These are phyloP conservation scores for Hymenoscyphus albidus DNA, from an alignment of 2,329 filamentous ascomycete species.

Conservation along the genomic window DNA sequence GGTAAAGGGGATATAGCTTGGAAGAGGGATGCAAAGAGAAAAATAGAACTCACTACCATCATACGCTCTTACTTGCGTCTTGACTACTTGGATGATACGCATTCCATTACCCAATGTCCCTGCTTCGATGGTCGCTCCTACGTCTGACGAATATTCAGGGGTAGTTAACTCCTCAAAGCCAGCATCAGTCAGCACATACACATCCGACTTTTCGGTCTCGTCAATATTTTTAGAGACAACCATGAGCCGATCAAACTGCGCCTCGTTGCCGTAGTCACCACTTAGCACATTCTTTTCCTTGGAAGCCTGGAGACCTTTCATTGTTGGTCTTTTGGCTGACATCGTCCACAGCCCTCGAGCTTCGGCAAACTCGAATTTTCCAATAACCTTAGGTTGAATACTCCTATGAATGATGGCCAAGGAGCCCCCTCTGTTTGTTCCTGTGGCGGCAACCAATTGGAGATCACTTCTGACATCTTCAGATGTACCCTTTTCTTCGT, in stretches of 20 bases:
- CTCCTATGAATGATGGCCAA: slow-evolving; percentile 74
- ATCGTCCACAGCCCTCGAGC: slow-evolving; percentile 80
- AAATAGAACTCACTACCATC: slow-evolving; percentile 66
- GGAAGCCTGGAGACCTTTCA: slow-evolving; percentile 51
- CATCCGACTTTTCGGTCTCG: slow-evolving; percentile 71
- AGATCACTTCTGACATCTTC: slow-evolving; percentile 52
- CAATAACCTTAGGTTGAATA: slow-evolving; percentile 69
- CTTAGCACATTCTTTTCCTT: slow-evolving; percentile 46
- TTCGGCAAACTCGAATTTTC: slow-evolving; percentile 67
- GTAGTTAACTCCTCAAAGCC: slow-evolving; percentile 72
- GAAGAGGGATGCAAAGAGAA: slow-evolving; percentile 19
- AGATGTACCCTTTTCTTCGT: slow-evolving; percentile 43
- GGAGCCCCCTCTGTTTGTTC: slow-evolving; percentile 62
- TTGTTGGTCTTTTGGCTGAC: slow-evolving; percentile 61
- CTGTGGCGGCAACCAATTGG: slow-evolving; percentile 58
- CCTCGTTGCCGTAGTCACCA: slow-evolving; percentile 52
- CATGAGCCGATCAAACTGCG: slow-evolving; percentile 73
- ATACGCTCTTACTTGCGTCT: slow-evolving; percentile 83
- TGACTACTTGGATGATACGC: slow-evolving; percentile 82
- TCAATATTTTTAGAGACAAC: slow-evolving; percentile 67
- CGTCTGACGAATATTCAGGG: slow-evolving; percentile 86
- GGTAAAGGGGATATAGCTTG: slow-evolving; percentile 9
- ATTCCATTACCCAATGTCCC: slow-evolving; percentile 76
- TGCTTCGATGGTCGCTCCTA: slow-evolving; percentile 77
- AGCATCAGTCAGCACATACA: slow-evolving; percentile 70